These are phyloP conservation scores for Mycena kentingensis DNA, from an alignment of 768 basidiomycete genomes.

Conservation along the genomic window DNA sequence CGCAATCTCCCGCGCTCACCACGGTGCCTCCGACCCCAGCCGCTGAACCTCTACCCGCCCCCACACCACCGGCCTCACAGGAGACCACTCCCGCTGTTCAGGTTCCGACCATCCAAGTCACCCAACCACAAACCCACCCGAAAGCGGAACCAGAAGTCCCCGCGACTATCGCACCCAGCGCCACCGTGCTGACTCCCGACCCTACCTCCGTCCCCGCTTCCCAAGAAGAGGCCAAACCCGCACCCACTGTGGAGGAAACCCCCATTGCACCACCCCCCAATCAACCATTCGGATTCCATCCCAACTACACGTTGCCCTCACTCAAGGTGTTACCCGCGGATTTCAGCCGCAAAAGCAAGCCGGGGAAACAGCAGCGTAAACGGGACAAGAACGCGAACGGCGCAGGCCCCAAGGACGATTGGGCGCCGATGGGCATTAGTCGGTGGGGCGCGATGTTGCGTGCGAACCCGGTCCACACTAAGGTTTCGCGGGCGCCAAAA, in stretches of 20 bases:
- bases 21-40: background rate
- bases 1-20: background rate
- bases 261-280: conserved; percentile 6
- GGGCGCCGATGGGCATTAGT: conserved; percentile 62
- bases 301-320: conserved; percentile 50
- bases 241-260: conserved; percentile 17
- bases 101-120: too few relatives aligned
- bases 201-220: conserved; percentile 26
- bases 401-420: conserved; percentile 50
- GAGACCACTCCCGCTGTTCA: too few relatives aligned
- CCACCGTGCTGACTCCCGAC: conserved; percentile 34
- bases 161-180: conserved; percentile 8
- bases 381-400: conserved; percentile 49
- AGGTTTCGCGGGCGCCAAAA: conserved; percentile 69
- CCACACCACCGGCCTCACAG: too few relatives aligned
- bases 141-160: conserved; percentile 15
- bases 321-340: conserved; percentile 51
- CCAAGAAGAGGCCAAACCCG: conserved; percentile 29
- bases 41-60: background rate
- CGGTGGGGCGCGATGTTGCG: conserved; percentile 75
- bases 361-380: conserved; percentile 47
- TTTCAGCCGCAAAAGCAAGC: conserved; percentile 50
- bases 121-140: background rate
- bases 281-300: conserved; percentile 36
- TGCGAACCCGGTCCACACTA: conserved; percentile 76